These are phyloP conservation scores for Chiua virens DNA, from an alignment of 768 basidiomycete genomes.

Conservation along the genomic window DNA sequence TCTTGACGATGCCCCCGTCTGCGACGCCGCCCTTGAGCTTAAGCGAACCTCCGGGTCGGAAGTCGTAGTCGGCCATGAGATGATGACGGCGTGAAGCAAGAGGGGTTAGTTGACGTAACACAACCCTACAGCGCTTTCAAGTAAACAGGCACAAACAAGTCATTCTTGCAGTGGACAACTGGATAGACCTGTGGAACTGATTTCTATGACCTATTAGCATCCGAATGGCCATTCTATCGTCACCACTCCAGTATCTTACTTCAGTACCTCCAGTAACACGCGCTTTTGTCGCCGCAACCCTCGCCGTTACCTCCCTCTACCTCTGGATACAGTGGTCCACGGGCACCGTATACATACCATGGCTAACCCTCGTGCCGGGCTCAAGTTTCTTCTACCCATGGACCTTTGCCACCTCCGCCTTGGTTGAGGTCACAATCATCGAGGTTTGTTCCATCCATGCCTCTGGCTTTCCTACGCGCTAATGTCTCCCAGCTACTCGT, in stretches of 20 bases:
- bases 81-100: conserved; percentile 16
- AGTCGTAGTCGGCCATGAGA: conserved; percentile 79
- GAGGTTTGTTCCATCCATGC: conserved; percentile 59
- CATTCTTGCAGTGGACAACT: neutral
- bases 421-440: conserved; percentile 80
- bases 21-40: conserved; percentile 83
- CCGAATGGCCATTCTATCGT: conserved; percentile 73
- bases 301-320: conserved; percentile 58
- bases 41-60: conserved; percentile 83
- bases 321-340: conserved; percentile 63
- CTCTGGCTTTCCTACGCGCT: conserved; percentile 1
- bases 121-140: neutral
- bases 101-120: conserved; percentile 32
- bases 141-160: conserved; percentile 28
- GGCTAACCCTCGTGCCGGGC: conserved; percentile 81
- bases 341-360: conserved; percentile 48
- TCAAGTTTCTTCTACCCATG: conserved; percentile 84
- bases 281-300: conserved; percentile 61
- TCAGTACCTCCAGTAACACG: conserved; percentile 82
- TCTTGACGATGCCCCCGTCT: conserved; percentile 81
- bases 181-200: neutral
- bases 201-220: conserved; percentile 16
- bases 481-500: conserved; percentile 59
- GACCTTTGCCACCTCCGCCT: conserved; percentile 87
- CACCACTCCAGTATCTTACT: conserved; percentile 64